Base-by-base conservation (phyloP, 1,284 basidiomycete species). In the Trametes hirsuta region DNA sequence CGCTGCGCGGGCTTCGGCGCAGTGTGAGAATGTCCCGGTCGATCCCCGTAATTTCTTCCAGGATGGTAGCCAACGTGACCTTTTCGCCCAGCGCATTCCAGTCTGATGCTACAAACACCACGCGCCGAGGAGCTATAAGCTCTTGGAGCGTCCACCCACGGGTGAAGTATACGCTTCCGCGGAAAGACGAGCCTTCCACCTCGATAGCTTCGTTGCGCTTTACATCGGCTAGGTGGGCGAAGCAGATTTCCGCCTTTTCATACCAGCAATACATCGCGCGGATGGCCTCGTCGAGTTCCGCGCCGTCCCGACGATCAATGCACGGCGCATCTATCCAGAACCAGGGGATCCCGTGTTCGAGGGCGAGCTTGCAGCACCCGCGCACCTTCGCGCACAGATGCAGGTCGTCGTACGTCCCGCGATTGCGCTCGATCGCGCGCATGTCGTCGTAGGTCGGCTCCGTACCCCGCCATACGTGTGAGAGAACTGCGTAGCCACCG, bases 241-340 rank as follows among this genome's bases (percentile, higher is more conserved):
- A 47, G 37, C 53, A 55, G 21, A 55, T n/a, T 21, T 4, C 2
- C 22, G 45, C 53, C 1, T 39, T 1, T 35, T 22, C 36, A 15
- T 47, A 55, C 53, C 53, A 55, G 22, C 11, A 10, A 36, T 18
- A 47, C 45, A 55, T 47, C 18, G 45, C 47, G 36, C 25, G 39
- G 68, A 70, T 55, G 69, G 71, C 51, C 30, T 30, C 30, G 30
- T 30, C 30, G 30, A 30, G 30, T 8, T 30, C 30, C 30, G 30
- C 30, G 30, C 30, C 30, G 30, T 30, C 30, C 30, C 30, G 30
- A 8, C 30, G 30, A 8, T 30, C 8, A 8, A 30, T 30, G 30
- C 30, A 30, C 30, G 3, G 68, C 68, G 30, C 30, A 30, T 30
- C 30, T 4, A 30, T 30, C 30, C 30, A 30, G 30, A 30, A 30